Evolutionary conservation across 345 rosid genomes (phyloP).

Genomic region (Capsella bursapastoris): DNA sequence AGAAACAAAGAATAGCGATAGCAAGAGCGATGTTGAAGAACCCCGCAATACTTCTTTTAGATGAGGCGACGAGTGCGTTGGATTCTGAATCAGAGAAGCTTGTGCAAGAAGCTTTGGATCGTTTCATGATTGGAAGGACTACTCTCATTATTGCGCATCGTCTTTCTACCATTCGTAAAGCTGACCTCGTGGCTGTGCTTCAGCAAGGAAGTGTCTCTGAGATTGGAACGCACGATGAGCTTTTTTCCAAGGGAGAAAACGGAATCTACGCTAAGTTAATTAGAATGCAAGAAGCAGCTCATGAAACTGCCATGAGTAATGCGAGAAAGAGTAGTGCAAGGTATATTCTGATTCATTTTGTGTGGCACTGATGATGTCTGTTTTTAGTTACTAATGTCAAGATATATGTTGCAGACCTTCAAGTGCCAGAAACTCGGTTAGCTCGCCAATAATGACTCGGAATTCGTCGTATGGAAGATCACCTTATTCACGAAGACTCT

Average conservation of each 20-base stretch:
- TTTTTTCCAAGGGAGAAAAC: conserved; percentile 83
- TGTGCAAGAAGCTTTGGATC: conserved; percentile 95
- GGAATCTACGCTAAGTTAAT: conserved; percentile 93
- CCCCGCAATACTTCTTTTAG: conserved; percentile 87
- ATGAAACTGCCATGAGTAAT: conserved; percentile 91
- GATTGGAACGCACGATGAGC: conserved; percentile 93
- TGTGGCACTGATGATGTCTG: not conserved
- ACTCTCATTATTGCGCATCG: conserved; percentile 97
- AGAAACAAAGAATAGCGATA: conserved; percentile 95
- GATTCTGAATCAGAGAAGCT: conserved; percentile 98
- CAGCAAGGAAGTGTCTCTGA: conserved; percentile 96
- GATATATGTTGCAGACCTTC: conserved; percentile 75
- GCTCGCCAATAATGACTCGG: conserved; percentile 94
- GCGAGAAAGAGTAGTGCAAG: conserved; percentile 99
- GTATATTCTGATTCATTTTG: conserved; percentile 43
- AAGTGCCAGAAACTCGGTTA: conserved; percentile 95
- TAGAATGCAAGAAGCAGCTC: conserved; percentile 91
- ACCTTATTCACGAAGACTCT: conserved; percentile 90
- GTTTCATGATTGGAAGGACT: conserved; percentile 98
- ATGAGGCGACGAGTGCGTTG: conserved; percentile 96
- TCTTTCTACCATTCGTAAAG: conserved; percentile 95
- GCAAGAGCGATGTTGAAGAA: conserved; percentile 98
- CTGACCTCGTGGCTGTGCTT: conserved; percentile 94
- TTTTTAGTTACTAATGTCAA: not conserved
- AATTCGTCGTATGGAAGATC: conserved; percentile 97